Evolutionary conservation across 2,329 filamentous ascomycete genomes (phyloP).

Genomic region (Claviceps humidiphila): DNA sequence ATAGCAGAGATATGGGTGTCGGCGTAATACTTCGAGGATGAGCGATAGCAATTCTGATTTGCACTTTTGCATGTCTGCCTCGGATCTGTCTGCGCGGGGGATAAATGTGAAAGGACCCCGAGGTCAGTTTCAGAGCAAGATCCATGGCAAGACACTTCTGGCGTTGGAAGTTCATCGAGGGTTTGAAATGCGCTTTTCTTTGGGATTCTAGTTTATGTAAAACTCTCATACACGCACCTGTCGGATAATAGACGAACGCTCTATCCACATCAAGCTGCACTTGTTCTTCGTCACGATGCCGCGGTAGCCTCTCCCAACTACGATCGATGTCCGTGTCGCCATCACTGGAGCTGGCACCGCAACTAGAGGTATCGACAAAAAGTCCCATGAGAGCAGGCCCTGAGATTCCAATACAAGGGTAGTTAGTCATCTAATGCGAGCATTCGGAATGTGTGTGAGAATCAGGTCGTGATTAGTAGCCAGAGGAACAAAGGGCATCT

Average conservation of each 20-base stretch:
- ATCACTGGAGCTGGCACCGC: background rate
- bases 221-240: conserved; percentile 35
- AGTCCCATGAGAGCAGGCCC: conserved; percentile 49
- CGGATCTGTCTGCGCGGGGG: conserved; percentile 45
- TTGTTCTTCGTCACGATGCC: conserved; percentile 81
- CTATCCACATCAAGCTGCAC: conserved; percentile 85
- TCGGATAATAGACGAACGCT: conserved; percentile 95
- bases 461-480: conserved; percentile 4
- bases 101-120: background rate
- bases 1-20: conserved; percentile 75
- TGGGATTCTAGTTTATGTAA: background rate
- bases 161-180: background rate
- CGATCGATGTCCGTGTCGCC: background rate
- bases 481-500: background rate
- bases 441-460: background rate
- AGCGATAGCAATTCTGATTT: conserved; percentile 68
- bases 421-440: background rate
- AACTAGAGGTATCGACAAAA: background rate
- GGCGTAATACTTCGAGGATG: conserved; percentile 69
- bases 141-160: background rate
- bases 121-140: background rate
- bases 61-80: conserved; percentile 53
- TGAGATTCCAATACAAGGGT: conserved; percentile 16
- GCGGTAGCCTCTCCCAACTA: conserved; percentile 50
- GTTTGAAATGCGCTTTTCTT: background rate